Evolutionary conservation across 371 early-diverging fungal species (phyloP).

Genomic region (Mortierella sp.): DNA sequence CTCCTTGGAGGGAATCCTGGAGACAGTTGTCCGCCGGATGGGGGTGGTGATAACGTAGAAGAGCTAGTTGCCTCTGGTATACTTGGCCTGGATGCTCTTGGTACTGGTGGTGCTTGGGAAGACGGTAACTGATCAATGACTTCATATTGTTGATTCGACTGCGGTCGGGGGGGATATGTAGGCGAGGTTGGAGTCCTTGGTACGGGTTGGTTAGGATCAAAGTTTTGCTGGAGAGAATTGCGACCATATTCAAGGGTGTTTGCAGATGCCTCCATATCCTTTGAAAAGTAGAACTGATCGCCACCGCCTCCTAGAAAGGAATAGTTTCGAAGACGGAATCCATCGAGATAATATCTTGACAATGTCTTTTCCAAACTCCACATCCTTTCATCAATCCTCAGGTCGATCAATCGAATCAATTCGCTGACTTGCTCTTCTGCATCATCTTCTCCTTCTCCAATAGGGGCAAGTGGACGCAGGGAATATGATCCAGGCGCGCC

Average conservation of each 20-base stretch:
- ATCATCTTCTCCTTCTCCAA: slow-evolving; percentile 25
- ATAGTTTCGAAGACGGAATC: slow-evolving; percentile 45
- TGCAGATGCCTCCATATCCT: neutral
- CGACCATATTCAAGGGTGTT: neutral
- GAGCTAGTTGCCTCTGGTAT: neutral
- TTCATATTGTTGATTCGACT: slow-evolving; percentile 6
- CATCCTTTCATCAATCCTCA: slow-evolving; percentile 48
- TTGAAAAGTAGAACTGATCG: neutral
- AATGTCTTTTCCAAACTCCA: slow-evolving; percentile 47
- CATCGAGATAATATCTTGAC: slow-evolving; percentile 47
- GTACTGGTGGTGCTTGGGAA: neutral
- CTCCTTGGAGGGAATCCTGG: slow-evolving; percentile 25
- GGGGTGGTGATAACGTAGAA: neutral
- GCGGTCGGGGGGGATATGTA: slow-evolving; percentile 34
- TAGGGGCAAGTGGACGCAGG: slow-evolving; percentile 30
- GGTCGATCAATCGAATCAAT: slow-evolving; percentile 44
- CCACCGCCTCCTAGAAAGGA: slow-evolving; percentile 6
- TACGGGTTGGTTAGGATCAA: neutral
- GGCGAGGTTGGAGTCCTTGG: neutral
- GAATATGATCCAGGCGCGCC: slow-evolving; percentile 35
- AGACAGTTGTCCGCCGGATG: neutral
- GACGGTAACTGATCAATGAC: neutral
- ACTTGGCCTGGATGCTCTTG: neutral
- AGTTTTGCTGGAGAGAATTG: neutral
- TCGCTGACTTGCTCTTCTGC: slow-evolving; percentile 39